A percentile compares a stretch with the other conserved stretches of the same genome.
phyloP scores from a whole-genome alignment of 2,329 filamentous ascomycete species.

The Colletotrichum brevisporum region DNA sequence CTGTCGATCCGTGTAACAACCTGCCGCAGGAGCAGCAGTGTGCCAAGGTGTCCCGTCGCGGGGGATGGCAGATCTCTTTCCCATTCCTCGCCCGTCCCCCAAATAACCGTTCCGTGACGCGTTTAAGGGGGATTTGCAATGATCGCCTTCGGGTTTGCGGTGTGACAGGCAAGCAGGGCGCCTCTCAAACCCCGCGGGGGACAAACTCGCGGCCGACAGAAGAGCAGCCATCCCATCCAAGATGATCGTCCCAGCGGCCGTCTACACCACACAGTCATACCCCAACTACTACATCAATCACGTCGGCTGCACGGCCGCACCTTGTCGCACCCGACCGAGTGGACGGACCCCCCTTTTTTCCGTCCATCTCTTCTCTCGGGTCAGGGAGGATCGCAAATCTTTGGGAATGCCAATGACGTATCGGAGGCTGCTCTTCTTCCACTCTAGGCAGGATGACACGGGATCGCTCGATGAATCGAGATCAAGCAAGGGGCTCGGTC shows the following conservation, averaged over 20 bases:
- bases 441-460: constrained; percentile 36
- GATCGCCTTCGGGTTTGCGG: constrained; percentile 23
- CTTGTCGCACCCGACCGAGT: constrained; percentile 16
- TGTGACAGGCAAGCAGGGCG: constrained; percentile 1
- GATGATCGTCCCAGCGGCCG: constrained; percentile 7
- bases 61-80: constrained; percentile 12
- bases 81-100: constrained; percentile 7
- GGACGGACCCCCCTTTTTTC: constrained; percentile 14
- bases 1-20: constrained; percentile 32
- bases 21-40: background rate
- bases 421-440: constrained; percentile 27
- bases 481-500: constrained; percentile 15
- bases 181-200: constrained; percentile 16
- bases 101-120: constrained; percentile 26
- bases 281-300: background rate
- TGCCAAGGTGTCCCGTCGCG: background rate
- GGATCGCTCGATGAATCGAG: constrained; percentile 36
- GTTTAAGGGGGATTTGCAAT: constrained; percentile 33
- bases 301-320: constrained; percentile 24
- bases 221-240: constrained; percentile 2
- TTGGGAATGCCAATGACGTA: constrained; percentile 33
- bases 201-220: background rate
- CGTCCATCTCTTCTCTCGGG: background rate
- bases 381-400: constrained; percentile 5
- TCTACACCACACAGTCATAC: background rate